Base-by-base conservation (phyloP, 2,329 filamentous ascomycete genomes). In the Cryphonectria parasitica region DNA sequence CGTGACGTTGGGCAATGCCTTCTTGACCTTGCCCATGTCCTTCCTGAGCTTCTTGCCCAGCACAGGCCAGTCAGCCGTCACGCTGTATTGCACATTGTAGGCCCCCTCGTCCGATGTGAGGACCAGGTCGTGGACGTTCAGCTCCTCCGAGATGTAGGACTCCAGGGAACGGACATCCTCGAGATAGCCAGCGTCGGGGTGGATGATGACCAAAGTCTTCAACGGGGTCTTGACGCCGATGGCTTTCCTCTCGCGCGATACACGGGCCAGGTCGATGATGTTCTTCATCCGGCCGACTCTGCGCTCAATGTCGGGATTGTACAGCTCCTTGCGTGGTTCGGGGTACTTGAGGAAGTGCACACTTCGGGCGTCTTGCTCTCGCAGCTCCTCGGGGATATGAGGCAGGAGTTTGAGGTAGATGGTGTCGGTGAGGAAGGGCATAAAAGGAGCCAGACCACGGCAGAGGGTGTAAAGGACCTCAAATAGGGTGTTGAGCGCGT, bases 1-100 rank as follows among this genome's bases (percentile, higher is more conserved):
- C 28, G 88, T 92, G 64, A 99, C 84, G 54, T 83, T 86, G 7
- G 95, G 95, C 62, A 99, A 84, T 2, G 93, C 94, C 83, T 95
- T 97, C 85, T 97, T 97, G 75, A 98, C 94, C 79, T 92, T 93
- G 74, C 90, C 89, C 74, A 94, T 93, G 77, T 98, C 95, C 82
- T 97, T 98, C 87, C 97, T 97, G 75, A 98, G 87, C 84, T 98
- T 98, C 88, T 97, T 97, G 74, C 96, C 96, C 22, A 99, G 87
- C 2, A 93, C 92, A 19, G 96, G 94, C 92, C 96, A 98, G 81
- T 99, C 96, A 10, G 94, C 95, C 54, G 88, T 89, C 22, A 95
- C 93, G 73, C 92, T 94, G 83, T 98, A 97, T 78, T 96, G 91
- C 62, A 99, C 94, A 68, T 94, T 93, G 83, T 98, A 98, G 79